These are phyloP conservation scores for Medicago arabica DNA, from an alignment of 306 rosid species.

Conservation along the genomic window DNA sequence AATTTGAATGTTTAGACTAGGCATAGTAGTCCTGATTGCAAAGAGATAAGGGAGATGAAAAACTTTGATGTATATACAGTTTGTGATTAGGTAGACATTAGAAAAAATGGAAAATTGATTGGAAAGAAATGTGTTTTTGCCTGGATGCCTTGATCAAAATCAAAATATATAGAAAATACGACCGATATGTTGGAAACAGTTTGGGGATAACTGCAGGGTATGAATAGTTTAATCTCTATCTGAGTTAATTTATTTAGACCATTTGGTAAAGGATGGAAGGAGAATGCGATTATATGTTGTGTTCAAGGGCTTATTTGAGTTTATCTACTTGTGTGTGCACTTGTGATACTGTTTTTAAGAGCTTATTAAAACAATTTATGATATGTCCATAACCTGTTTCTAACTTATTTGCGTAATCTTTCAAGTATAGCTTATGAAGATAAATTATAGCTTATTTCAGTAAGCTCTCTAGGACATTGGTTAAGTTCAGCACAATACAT, in stretches of 20 bases:
- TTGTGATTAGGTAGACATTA: background rate
- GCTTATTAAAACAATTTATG: background rate
- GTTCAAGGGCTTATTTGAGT: background rate
- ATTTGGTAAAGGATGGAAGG: slow-evolving; percentile 10
- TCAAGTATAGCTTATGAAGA: background rate
- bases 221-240: slow-evolving; percentile 7
- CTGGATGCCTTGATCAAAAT: slow-evolving; percentile 21
- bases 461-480: background rate
- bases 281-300: slow-evolving; percentile 10
- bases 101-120: background rate
- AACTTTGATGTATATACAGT: background rate
- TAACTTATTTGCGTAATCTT: background rate
- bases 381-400: background rate
- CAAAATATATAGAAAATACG: background rate
- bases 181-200: background rate
- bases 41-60: background rate
- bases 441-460: background rate
- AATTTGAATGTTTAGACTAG: slow-evolving; percentile 1
- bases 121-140: slow-evolving; percentile 3
- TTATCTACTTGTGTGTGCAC: background rate
- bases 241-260: slow-evolving; percentile 34
- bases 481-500: slow-evolving; percentile 25
- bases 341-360: background rate
- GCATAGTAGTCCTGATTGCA: background rate
- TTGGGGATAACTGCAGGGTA: background rate